Conservation (phyloP, 2,329 filamentous ascomycete genomes). For the Sporothrix globosa region DNA sequence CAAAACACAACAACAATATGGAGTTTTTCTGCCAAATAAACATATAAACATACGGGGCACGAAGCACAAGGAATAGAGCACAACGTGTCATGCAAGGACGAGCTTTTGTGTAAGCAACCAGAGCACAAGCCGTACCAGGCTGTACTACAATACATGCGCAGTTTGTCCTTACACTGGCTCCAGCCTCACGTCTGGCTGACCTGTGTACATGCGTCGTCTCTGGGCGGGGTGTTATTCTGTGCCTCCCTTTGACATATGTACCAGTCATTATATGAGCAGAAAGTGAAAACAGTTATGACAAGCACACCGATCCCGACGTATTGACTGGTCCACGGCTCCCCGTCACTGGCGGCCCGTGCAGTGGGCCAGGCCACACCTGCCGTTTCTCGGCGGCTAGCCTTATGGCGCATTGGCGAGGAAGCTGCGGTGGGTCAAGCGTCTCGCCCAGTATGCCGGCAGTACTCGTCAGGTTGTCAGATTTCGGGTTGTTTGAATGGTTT, state of each 20-base stretch:
- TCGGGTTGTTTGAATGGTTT: too few species aligned
- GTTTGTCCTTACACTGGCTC: neutral
- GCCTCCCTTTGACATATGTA: neutral
- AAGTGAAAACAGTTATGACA: too few species aligned
- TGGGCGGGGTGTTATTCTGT: too few species aligned
- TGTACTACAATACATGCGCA: neutral
- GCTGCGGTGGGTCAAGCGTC: slow-evolving; percentile 18
- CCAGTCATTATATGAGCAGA: too few species aligned
- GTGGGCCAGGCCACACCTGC: slow-evolving; percentile 21
- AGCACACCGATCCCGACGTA: neutral
- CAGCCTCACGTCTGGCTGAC: neutral
- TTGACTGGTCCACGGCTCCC: neutral
- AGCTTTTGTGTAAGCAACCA: neutral
- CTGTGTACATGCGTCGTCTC: neutral
- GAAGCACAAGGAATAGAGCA: neutral
- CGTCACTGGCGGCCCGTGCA: neutral
- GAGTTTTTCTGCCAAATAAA: neutral
- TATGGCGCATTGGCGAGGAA: slow-evolving; percentile 22
- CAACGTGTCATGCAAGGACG: neutral
- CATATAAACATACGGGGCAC: neutral
- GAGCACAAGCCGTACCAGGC: neutral
- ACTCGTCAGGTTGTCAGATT: too few species aligned
- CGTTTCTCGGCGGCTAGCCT: slow-evolving; percentile 26
- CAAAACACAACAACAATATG: slow-evolving; percentile 2
- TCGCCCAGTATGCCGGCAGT: neutral